Conservation (phyloP, 768 basidiomycete genomes). For the Pulveroboletus ravenelii region DNA sequence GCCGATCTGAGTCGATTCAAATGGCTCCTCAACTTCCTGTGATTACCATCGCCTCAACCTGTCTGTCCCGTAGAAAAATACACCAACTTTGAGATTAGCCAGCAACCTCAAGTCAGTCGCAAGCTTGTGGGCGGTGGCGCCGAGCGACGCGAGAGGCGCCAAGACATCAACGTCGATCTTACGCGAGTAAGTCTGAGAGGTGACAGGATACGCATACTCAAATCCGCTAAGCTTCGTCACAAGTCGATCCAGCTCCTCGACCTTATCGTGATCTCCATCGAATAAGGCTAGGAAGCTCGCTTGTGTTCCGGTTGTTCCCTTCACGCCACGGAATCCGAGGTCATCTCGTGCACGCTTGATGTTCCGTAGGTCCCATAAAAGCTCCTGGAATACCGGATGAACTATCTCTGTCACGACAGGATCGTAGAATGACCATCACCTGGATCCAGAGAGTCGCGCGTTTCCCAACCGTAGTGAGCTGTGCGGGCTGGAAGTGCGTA, state of each 20-base stretch:
- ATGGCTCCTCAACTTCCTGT: slow-evolving; percentile 96
- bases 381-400: slow-evolving; percentile 48
- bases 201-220: slow-evolving; percentile 92
- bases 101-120: slow-evolving; percentile 92
- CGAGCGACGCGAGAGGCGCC: slow-evolving; percentile 82
- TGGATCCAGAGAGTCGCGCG: slow-evolving; percentile 96
- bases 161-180: slow-evolving; percentile 96
- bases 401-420: not conserved
- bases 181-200: slow-evolving; percentile 97
- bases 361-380: slow-evolving; percentile 95
- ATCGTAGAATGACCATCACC: slow-evolving; percentile 34
- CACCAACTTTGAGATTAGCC: slow-evolving; percentile 80
- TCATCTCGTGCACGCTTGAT: slow-evolving; percentile 86
- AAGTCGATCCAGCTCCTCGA: slow-evolving; percentile 80
- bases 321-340: slow-evolving; percentile 95
- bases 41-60: not conserved
- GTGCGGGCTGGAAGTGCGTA: slow-evolving; percentile 98
- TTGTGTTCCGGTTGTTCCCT: slow-evolving; percentile 99
- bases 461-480: slow-evolving; percentile 97
- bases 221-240: slow-evolving; percentile 93
- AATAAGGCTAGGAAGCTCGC: slow-evolving; percentile 93
- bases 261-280: slow-evolving; percentile 93
- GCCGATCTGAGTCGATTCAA: slow-evolving; percentile 98
- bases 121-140: slow-evolving; percentile 96
- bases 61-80: not conserved